Conservation (phyloP, 2,329 filamentous ascomycete genomes). For the Ophiocordyceps unilateralis region DNA sequence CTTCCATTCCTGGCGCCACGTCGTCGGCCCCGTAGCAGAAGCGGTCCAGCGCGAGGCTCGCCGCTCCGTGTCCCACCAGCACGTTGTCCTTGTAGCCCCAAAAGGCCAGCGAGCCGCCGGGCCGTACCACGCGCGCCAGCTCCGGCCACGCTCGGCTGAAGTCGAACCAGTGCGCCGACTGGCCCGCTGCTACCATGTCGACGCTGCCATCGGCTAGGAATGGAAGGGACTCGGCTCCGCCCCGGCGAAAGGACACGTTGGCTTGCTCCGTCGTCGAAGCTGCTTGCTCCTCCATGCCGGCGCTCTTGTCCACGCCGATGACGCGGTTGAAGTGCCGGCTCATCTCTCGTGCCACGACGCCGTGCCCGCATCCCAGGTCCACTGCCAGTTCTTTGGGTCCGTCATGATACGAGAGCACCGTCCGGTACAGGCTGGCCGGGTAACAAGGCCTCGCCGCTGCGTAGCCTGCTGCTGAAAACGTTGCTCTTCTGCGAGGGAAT, state of each 20-base stretch:
- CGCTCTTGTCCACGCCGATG: slow-evolving; percentile 38
- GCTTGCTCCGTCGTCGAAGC: slow-evolving; percentile 17
- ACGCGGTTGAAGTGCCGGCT: slow-evolving; percentile 31
- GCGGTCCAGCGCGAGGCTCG: slow-evolving; percentile 33
- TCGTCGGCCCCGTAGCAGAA: slow-evolving; percentile 36
- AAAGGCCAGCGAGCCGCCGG: slow-evolving; percentile 42
- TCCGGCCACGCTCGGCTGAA: slow-evolving; percentile 36
- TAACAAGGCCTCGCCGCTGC: slow-evolving; percentile 43
- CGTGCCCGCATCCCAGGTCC: slow-evolving; percentile 49
- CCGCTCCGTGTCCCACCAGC: slow-evolving; percentile 32
- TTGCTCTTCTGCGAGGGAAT: slow-evolving; percentile 25
- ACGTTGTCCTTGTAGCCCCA: slow-evolving; percentile 51
- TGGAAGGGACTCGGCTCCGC: slow-evolving; percentile 33
- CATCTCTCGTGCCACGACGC: slow-evolving; percentile 36
- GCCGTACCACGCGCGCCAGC: slow-evolving; percentile 32
- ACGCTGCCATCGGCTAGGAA: slow-evolving; percentile 30
- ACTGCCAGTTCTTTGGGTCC: slow-evolving; percentile 19
- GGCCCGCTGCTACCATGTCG: slow-evolving; percentile 33
- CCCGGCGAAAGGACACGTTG: slow-evolving; percentile 31
- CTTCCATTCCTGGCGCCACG: slow-evolving; percentile 23
- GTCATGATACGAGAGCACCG: slow-evolving; percentile 35
- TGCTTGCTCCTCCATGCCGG: slow-evolving; percentile 38
- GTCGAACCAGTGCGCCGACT: slow-evolving; percentile 53
- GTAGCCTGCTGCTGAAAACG: slow-evolving; percentile 39
- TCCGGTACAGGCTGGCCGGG: slow-evolving; percentile 34